phyloP scores from a whole-genome alignment of 1,139 yeast genomes.

The Sugiyamaella castrensis region DNA sequence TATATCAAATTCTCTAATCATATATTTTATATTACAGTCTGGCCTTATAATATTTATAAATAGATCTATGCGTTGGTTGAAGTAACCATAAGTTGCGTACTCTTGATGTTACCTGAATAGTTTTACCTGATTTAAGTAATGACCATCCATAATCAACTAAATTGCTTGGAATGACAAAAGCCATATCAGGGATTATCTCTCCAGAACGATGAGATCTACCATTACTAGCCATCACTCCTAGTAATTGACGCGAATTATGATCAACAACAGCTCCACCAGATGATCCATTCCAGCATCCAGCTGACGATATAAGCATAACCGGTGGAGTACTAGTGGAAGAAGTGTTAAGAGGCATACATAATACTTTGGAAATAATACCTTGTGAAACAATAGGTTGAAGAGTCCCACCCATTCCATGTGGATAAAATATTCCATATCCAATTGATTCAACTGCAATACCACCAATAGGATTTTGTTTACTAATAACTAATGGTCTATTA shows the following conservation, averaged over 20 bases:
- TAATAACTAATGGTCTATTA: slow-evolving; percentile 13
- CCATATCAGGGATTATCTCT: slow-evolving; percentile 45
- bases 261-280: slow-evolving; percentile 62
- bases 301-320: slow-evolving; percentile 50
- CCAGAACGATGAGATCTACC: slow-evolving; percentile 45
- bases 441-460: slow-evolving; percentile 47
- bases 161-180: slow-evolving; percentile 45
- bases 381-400: slow-evolving; percentile 45
- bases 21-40: no score
- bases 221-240: slow-evolving; percentile 62
- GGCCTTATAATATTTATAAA: background rate
- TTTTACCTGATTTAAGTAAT: slow-evolving; percentile 17
- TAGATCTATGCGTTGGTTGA: slow-evolving; percentile 15
- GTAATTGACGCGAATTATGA: slow-evolving; percentile 11
- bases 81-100: slow-evolving; percentile 19
- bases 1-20: no score
- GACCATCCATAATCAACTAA: slow-evolving; percentile 30
- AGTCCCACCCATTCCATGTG: slow-evolving; percentile 23
- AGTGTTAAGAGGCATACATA: slow-evolving; percentile 38
- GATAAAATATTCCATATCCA: slow-evolving; percentile 58
- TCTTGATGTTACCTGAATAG: slow-evolving; percentile 10
- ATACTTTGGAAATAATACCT: slow-evolving; percentile 45
- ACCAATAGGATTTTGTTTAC: slow-evolving; percentile 8
- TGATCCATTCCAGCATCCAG: slow-evolving; percentile 76
- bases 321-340: slow-evolving; percentile 36